These are phyloP conservation scores for Microcera coccophila DNA, from an alignment of 2,329 filamentous ascomycete species.

Conservation along the genomic window DNA sequence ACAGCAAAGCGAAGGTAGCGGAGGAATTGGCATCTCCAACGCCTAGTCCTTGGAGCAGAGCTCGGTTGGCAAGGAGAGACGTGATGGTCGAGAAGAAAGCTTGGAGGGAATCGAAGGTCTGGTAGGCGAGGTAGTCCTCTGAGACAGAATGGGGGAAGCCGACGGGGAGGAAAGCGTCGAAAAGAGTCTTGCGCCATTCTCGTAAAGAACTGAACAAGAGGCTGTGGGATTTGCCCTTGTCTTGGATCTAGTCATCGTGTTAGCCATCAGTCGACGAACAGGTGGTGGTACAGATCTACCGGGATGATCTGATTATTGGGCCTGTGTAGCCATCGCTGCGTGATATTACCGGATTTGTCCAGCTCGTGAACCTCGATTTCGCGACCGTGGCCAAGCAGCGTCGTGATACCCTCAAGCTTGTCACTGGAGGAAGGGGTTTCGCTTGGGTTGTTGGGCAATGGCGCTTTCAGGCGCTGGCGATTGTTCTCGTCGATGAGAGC, in stretches of 20 bases:
- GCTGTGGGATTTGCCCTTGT: slow-evolving; percentile 18
- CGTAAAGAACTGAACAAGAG: slow-evolving; percentile 28
- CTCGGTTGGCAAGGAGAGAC: slow-evolving; percentile 72
- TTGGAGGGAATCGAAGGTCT: slow-evolving; percentile 70
- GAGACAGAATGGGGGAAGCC: slow-evolving; percentile 88
- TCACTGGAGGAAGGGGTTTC: background rate
- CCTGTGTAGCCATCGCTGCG: slow-evolving; percentile 34
- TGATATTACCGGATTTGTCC: slow-evolving; percentile 36
- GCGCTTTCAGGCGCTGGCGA: background rate
- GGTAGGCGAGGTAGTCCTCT: slow-evolving; percentile 75
- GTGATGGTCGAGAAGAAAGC: slow-evolving; percentile 82
- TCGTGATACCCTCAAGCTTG: slow-evolving; percentile 17
- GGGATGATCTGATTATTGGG: slow-evolving; percentile 23
- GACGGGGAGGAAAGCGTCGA: slow-evolving; percentile 74
- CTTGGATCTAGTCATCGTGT: slow-evolving; percentile 19
- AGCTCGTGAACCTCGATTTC: slow-evolving; percentile 35
- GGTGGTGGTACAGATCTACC: slow-evolving; percentile 17
- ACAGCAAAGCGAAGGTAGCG: slow-evolving; percentile 74
- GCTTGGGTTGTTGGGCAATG: slow-evolving; percentile 1
- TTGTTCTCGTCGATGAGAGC: background rate
- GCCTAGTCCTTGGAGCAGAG: slow-evolving; percentile 75
- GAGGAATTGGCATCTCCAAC: slow-evolving; percentile 77
- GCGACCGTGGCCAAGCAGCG: slow-evolving; percentile 21
- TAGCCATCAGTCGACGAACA: background rate
- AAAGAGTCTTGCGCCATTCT: slow-evolving; percentile 43